Evolutionary conservation across 2,329 filamentous ascomycete genomes (phyloP), one percentile per base, ranked within the genome.

Genomic region (Phoma herbarum): DNA sequence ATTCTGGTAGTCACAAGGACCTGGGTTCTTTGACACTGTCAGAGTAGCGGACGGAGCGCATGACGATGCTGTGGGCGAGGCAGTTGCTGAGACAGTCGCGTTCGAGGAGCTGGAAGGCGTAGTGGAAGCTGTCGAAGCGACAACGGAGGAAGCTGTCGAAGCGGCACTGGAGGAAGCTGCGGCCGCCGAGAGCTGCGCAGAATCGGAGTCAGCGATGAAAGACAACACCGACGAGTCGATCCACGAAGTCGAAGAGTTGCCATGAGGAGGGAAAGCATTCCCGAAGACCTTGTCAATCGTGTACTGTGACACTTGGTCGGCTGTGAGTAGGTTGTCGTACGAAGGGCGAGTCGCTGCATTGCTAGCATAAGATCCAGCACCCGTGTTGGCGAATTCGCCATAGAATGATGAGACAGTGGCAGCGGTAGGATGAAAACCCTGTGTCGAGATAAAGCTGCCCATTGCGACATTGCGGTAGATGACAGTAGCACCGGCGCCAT

Each of bases 401-500:
- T 80, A 82, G n/a, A 74, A 67, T 20, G 63, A 78, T 69, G 64
- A 57, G 11, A 33, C 43, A 10, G 55, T 59, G 45, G 50, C 57
- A 20, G 67, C 58, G 1, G 69, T 35, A 3, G 69, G 60, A 47
- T 79, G 74, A 0, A 80, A 75, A 51, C 77, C 80, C 0, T 69
- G 66, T 1, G 74, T 59, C 23, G 78, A 74, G 33, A 83, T 72
- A 20, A 81, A 69, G 33, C 69, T 72, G 1, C 71, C 75, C 18
- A 83, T 65, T 7, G 59, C 69, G 0, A 77, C 77, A 45, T 79
- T 76, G 7, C 80, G 75, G 60, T 75, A 83, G 1, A 83, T 65
- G 1, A 71, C 80, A 1, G 78, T 74, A 0, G 79, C 76, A 18
- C 79, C 79, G 3, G 66, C 69, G 1, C 71, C 77, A 42, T 81